Evolutionary conservation across 2,329 filamentous ascomycete genomes (phyloP).

Genomic region (Rachicladosporium sp.): DNA sequence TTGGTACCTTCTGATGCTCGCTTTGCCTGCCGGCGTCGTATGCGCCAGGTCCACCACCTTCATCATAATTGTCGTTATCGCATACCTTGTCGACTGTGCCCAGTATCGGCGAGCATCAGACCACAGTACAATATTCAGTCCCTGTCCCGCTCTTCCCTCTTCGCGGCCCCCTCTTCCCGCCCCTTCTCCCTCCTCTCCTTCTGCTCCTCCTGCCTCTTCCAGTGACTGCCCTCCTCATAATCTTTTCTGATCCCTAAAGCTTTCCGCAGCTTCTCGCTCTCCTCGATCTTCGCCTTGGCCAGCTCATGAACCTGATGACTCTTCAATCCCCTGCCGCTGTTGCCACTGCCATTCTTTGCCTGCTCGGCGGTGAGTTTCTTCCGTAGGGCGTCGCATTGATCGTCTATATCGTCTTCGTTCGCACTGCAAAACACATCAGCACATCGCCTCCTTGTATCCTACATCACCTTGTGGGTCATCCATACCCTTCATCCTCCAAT

Average conservation of each 20-base stretch:
- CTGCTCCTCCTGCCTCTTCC: slow-evolving; percentile 68
- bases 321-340: slow-evolving; percentile 54
- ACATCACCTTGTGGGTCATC: slow-evolving; percentile 1
- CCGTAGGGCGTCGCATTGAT: slow-evolving; percentile 54
- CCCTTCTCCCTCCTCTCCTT: slow-evolving; percentile 2
- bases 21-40: no score
- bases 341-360: slow-evolving; percentile 33
- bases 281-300: slow-evolving; percentile 89
- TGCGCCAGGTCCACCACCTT: no score
- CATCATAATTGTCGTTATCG: no score
- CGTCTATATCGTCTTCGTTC: slow-evolving; percentile 85
- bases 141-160: slow-evolving; percentile 1
- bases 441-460: background rate
- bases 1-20: no score
- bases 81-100: no score
- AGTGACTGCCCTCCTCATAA: slow-evolving; percentile 77
- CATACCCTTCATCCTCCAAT: slow-evolving; percentile 79
- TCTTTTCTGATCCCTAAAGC: slow-evolving; percentile 78
- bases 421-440: slow-evolving; percentile 35
- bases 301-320: slow-evolving; percentile 91
- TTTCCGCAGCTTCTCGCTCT: slow-evolving; percentile 76
- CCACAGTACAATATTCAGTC: background rate
- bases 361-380: slow-evolving; percentile 49
- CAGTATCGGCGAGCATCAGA: no score
- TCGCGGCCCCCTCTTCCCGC: slow-evolving; percentile 1